Evolutionary conservation across 78 protist genomes (phyloP).

Genomic region (Parvularia atlantis): DNA sequence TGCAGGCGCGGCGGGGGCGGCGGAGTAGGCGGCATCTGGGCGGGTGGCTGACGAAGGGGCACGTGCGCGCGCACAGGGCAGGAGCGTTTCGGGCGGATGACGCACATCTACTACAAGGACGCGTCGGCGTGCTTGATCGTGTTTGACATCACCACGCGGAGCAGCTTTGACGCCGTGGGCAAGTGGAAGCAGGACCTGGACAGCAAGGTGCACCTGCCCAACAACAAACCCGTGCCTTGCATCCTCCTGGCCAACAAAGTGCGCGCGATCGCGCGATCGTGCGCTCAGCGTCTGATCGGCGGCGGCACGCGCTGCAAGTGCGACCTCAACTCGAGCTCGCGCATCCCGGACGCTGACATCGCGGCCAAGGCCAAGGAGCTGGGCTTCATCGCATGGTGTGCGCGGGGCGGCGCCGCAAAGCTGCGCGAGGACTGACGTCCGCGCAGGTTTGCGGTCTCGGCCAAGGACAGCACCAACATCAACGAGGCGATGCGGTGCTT

Average conservation of each 20-base stretch:
- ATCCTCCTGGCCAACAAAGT: conserved; percentile 21
- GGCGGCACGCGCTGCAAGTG: too few species aligned
- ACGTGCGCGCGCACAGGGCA: not conserved
- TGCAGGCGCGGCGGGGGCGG: not conserved
- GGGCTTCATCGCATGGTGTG: too few species aligned
- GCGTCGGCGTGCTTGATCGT: conserved; percentile 17
- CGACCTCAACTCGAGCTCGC: too few species aligned
- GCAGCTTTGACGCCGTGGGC: not conserved
- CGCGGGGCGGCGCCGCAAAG: not conserved
- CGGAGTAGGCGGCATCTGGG: too few species aligned
- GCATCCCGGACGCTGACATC: too few species aligned
- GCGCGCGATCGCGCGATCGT: not conserved
- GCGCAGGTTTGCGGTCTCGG: not conserved
- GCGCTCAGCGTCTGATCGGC: too few species aligned
- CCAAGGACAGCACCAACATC: not conserved
- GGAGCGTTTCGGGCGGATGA: not conserved
- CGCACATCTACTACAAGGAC: conserved; percentile 8
- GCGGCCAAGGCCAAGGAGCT: too few species aligned
- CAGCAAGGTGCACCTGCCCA: conserved; percentile 12
- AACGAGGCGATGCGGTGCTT: too few species aligned
- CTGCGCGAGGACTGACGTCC: not conserved
- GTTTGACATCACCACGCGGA: conserved; percentile 18
- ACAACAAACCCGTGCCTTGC: conserved; percentile 10
- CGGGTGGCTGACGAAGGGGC: too few species aligned
- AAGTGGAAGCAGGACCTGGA: conserved; percentile 24